Evolutionary conservation across 305 asterid species (phyloP).

Genomic region (Solanum hybrid): DNA sequence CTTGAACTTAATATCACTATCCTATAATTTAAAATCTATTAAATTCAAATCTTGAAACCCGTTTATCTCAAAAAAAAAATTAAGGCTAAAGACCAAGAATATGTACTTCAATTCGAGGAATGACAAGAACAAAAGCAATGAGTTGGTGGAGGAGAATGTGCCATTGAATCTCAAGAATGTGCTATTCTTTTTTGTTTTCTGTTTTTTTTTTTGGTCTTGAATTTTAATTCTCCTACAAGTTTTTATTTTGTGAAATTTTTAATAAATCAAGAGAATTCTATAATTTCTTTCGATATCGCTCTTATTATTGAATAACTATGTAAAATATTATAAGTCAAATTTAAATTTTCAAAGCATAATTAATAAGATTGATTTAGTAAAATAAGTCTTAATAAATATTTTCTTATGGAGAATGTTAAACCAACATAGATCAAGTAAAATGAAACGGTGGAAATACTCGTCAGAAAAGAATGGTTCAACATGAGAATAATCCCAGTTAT

Average conservation of each 20-base stretch:
- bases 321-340: not conserved
- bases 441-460: not conserved
- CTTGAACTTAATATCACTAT: not conserved
- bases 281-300: not conserved
- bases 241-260: not conserved
- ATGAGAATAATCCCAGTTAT: not conserved
- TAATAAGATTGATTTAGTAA: not conserved
- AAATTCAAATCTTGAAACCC: not conserved
- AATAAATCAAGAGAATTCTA: not conserved
- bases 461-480: not conserved
- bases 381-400: not conserved
- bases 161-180: not conserved
- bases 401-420: not conserved
- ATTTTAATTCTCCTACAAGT: not conserved
- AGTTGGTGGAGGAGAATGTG: not conserved
- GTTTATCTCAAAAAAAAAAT: not conserved
- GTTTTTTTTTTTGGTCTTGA: not conserved
- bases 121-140: not conserved
- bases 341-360: not conserved
- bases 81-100: not conserved
- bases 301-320: not conserved
- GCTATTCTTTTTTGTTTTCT: not conserved
- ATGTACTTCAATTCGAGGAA: not conserved
- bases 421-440: rapidly evolving
- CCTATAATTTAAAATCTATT: not conserved